Percentiles rank a stretch among this genome's conserved stretches.
phyloP scores from a whole-genome alignment of 805 yeast genomes.

The Hanseniaspora valbyensis region DNA sequence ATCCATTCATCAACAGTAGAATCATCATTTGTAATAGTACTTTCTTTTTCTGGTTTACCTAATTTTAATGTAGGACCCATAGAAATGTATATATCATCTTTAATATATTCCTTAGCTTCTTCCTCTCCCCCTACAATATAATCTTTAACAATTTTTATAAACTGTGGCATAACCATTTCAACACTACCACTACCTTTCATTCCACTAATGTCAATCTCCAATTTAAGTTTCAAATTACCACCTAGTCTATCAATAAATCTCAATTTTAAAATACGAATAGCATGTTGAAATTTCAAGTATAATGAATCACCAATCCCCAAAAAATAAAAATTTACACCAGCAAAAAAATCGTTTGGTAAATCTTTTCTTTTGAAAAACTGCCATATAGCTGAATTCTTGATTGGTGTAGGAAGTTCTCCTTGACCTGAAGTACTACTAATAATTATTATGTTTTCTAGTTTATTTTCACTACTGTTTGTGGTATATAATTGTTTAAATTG shows the following conservation, averaged over 20 bases:
- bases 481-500: conserved; percentile 30
- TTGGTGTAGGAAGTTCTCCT: conserved; percentile 80
- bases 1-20: conserved; percentile 1
- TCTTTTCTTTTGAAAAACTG: conserved; percentile 54
- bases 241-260: conserved; percentile 68
- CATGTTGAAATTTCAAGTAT: conserved; percentile 79
- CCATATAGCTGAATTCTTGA: conserved; percentile 48
- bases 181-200: conserved; percentile 47
- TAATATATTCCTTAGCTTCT: conserved; percentile 19
- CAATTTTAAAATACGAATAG: conserved; percentile 70
- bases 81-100: conserved; percentile 22
- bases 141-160: conserved; percentile 32
- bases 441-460: conserved; percentile 33
- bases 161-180: conserved; percentile 31
- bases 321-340: conserved; percentile 52
- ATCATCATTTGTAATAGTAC: background rate
- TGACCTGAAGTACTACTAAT: conserved; percentile 90
- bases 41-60: background rate
- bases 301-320: conserved; percentile 93
- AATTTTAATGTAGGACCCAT: conserved; percentile 24
- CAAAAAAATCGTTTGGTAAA: conserved; percentile 50
- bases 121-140: conserved; percentile 31
- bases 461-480: conserved; percentile 41
- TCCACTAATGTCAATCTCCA: conserved; percentile 82
- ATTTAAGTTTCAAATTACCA: conserved; percentile 44